Conservation (phyloP, 257 asterid species). For the Lycium barbarum region DNA sequence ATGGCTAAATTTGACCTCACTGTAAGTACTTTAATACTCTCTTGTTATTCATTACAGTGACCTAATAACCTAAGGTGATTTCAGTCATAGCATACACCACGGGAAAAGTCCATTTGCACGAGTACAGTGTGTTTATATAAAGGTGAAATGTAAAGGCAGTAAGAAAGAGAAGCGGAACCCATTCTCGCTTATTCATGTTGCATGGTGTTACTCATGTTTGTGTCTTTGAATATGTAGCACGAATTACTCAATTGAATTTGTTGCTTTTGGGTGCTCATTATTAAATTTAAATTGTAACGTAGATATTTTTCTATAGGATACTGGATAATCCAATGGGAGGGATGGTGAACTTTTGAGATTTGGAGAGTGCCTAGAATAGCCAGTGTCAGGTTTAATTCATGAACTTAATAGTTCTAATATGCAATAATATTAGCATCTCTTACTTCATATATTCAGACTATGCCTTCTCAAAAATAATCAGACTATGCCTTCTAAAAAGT, state of each 20-base stretch:
- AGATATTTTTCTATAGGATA: background rate
- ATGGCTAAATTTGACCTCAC: slow-evolving; percentile 82
- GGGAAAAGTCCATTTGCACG: background rate
- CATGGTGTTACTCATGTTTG: slow-evolving; percentile 21
- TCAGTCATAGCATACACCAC: slow-evolving; percentile 7
- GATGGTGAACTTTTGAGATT: background rate
- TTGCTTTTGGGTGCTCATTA: background rate
- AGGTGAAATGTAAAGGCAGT: background rate
- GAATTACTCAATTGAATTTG: slow-evolving; percentile 20
- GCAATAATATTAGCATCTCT: slow-evolving; percentile 15
- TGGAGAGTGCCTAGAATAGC: background rate
- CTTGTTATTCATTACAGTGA: background rate
- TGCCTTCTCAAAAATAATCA: background rate
- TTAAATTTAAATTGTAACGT: background rate
- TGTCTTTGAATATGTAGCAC: slow-evolving; percentile 3
- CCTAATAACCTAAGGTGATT: slow-evolving; percentile 13
- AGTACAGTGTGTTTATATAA: slow-evolving; percentile 12
- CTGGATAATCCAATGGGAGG: slow-evolving; percentile 18
- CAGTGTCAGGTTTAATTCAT: background rate
- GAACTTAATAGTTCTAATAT: slow-evolving; percentile 15
- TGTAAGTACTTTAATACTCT: slow-evolving; percentile 52
- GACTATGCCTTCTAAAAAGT: background rate
- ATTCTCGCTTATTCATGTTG: background rate
- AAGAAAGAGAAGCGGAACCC: background rate
- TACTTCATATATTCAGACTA: background rate